Evolutionary conservation across 345 rosid species (phyloP).

Genomic region (Salix udensis): DNA sequence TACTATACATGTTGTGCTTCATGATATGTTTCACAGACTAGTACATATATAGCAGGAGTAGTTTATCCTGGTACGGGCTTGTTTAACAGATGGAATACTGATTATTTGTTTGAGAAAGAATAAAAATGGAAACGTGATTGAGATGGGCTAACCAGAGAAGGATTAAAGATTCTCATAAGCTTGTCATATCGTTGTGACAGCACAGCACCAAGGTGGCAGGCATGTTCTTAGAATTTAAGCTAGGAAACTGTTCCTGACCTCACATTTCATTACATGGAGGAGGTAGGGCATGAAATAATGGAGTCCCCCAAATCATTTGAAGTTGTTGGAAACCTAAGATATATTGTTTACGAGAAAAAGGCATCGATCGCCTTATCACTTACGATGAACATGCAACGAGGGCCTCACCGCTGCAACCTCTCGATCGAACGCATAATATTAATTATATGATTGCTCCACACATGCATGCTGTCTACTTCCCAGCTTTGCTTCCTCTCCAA

Average conservation of each 20-base stretch:
- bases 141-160: neutral
- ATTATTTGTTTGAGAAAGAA: too few species aligned
- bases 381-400: neutral
- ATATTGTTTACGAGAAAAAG: neutral
- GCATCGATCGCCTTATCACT: neutral
- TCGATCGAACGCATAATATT: neutral
- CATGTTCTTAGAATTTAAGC: neutral
- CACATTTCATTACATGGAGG: too few species aligned
- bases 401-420: neutral
- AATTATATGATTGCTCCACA: neutral
- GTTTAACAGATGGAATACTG: too few species aligned
- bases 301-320: neutral
- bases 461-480: neutral
- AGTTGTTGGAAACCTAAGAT: neutral
- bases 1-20: too few species aligned
- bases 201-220: neutral
- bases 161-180: neutral
- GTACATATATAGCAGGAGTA: neutral
- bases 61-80: neutral
- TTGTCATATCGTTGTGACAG: neutral
- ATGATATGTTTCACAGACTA: too few species aligned
- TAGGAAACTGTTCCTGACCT: neutral
- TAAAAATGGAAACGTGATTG: neutral
- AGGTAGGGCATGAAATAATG: neutral
- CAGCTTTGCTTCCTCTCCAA: constrained; percentile 9